These are phyloP conservation scores for Botryotinia narcissicola DNA, from an alignment of 2,329 filamentous ascomycete genomes.

Conservation along the genomic window DNA sequence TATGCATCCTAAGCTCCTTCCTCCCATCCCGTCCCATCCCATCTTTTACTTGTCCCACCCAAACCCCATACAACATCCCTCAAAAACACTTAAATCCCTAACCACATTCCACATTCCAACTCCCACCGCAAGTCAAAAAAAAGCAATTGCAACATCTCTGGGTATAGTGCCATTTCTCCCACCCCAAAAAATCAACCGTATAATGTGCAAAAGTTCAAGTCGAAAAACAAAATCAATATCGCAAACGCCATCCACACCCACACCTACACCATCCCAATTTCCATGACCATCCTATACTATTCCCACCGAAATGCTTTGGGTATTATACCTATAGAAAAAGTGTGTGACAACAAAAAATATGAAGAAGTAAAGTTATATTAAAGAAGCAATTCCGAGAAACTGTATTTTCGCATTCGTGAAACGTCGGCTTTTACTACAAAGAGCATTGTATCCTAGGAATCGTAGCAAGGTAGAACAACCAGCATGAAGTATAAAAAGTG, in stretches of 20 bases:
- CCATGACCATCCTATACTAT: background rate
- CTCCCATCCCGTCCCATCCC: background rate
- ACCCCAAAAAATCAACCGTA: conserved; percentile 10
- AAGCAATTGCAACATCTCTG: conserved; percentile 11
- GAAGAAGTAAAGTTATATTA: conserved; percentile 5
- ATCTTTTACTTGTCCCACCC: background rate
- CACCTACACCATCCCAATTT: background rate
- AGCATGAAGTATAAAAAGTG: background rate
- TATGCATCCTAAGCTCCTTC: background rate
- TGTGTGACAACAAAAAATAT: conserved; percentile 9
- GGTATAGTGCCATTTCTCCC: conserved; percentile 21
- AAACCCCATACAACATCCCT: background rate
- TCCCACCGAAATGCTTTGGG: background rate
- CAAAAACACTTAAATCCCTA: background rate
- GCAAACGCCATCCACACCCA: conserved; percentile 7
- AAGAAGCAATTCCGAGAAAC: background rate
- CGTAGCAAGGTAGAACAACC: background rate
- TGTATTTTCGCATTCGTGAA: background rate
- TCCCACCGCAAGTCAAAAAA: background rate
- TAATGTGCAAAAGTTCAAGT: background rate
- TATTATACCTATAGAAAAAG: conserved; percentile 3
- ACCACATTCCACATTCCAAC: background rate
- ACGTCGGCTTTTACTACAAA: background rate
- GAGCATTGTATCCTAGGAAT: background rate
- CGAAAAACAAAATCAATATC: conserved; percentile 4